A percentile compares a stretch with the other conserved stretches of the same genome.
Conservation (phyloP, 1,284 basidiomycete genomes). For the Sporisorium sorghi region DNA sequence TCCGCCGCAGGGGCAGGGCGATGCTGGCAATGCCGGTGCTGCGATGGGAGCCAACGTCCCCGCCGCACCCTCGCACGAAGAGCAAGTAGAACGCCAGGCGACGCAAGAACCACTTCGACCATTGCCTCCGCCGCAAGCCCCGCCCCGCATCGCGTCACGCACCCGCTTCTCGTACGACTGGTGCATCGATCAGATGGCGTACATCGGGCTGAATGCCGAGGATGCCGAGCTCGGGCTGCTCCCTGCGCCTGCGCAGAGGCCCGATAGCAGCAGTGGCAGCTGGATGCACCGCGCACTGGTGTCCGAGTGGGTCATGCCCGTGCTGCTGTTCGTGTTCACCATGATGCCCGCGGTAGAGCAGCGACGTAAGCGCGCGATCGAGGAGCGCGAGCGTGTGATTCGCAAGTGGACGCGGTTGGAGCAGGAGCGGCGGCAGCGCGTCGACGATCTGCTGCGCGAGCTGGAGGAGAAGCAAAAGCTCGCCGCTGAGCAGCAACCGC, state of each 20-base stretch:
- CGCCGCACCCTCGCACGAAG: conserved; percentile 21
- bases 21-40: background rate
- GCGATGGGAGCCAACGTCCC: conserved; percentile 32
- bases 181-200: conserved; percentile 52
- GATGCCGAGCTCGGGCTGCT: conserved; percentile 50
- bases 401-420: conserved; percentile 36
- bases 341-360: conserved; percentile 56
- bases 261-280: too few species aligned
- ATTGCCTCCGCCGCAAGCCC: conserved; percentile 35
- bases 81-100: conserved; percentile 18
- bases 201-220: conserved; percentile 44
- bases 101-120: conserved; percentile 23
- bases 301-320: conserved; percentile 31
- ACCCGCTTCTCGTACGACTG: conserved; percentile 33
- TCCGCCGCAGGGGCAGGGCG: background rate
- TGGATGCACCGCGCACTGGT: conserved; percentile 2
- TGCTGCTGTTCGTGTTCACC: conserved; percentile 47
- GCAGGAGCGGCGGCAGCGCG: conserved; percentile 20
- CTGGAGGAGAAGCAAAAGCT: background rate
- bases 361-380: conserved; percentile 47
- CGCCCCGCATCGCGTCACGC: conserved; percentile 16
- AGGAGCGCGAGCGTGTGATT: conserved; percentile 45
- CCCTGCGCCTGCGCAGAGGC: conserved; percentile 12
- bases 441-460: conserved; percentile 6
- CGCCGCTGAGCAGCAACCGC: background rate